Percentiles rank a stretch among this genome's conserved stretches.
phyloP scores from a whole-genome alignment of 2,329 filamentous ascomycete genomes.

The Beauveria scarabaeidicola region DNA sequence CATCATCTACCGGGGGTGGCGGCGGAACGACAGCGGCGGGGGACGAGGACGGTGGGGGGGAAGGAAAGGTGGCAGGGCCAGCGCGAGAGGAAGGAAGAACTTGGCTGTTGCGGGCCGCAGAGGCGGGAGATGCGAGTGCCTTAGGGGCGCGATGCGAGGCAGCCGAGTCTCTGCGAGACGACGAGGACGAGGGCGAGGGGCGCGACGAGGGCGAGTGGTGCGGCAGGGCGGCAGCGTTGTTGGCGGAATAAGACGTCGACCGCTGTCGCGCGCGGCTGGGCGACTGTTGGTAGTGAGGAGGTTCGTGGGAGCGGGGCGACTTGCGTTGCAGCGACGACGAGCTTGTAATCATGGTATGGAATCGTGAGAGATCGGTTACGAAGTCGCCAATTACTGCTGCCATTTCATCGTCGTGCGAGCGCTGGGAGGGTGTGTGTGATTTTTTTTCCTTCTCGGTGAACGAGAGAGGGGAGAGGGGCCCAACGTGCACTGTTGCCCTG shows the following conservation, averaged over 20 bases:
- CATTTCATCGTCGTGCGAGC: slow-evolving; percentile 40
- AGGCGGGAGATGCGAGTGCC: slow-evolving; percentile 15
- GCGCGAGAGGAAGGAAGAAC: slow-evolving; percentile 24
- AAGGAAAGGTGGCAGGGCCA: slow-evolving; percentile 42
- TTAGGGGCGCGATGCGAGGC: slow-evolving; percentile 14
- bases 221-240: not conserved
- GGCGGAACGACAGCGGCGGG: slow-evolving; percentile 28
- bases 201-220: slow-evolving; percentile 9
- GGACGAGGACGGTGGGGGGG: slow-evolving; percentile 47
- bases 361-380: slow-evolving; percentile 62
- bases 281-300: slow-evolving; percentile 21
- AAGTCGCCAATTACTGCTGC: slow-evolving; percentile 62
- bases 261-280: slow-evolving; percentile 20
- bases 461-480: not conserved
- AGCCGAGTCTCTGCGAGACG: slow-evolving; percentile 10
- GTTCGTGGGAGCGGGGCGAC: slow-evolving; percentile 36
- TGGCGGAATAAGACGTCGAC: slow-evolving; percentile 8
- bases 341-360: slow-evolving; percentile 59
- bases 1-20: slow-evolving; percentile 32
- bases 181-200: slow-evolving; percentile 13
- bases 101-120: slow-evolving; percentile 3
- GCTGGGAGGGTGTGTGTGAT: slow-evolving; percentile 2
- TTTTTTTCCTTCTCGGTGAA: not conserved
- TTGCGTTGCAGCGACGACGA: slow-evolving; percentile 31
- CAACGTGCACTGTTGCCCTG: slow-evolving; percentile 10